These are phyloP conservation scores for Gliomastix tumulicola DNA, from an alignment of 2,329 filamentous ascomycete species.

Conservation along the genomic window DNA sequence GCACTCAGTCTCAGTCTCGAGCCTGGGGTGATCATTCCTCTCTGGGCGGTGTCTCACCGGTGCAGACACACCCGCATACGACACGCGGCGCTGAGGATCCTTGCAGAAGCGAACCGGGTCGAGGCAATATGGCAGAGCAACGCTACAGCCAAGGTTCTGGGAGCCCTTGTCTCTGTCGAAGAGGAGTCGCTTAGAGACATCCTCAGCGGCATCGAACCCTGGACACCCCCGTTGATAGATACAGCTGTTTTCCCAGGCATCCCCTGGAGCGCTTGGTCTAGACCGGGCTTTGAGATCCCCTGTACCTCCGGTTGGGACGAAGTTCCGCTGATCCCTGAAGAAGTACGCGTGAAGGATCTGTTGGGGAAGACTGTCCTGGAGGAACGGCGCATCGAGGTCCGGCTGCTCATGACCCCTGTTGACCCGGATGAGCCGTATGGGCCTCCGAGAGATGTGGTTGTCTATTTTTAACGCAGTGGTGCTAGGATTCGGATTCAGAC, in stretches of 20 bases:
- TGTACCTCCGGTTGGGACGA: background rate
- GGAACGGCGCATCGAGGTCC: background rate
- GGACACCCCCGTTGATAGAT: background rate
- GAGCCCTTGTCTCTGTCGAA: background rate
- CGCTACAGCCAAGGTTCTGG: constrained; percentile 14
- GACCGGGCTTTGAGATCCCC: background rate
- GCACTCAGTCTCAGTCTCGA: constrained; percentile 18
- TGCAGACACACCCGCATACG: constrained; percentile 21
- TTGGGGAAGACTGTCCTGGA: background rate
- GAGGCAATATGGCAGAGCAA: constrained; percentile 24
- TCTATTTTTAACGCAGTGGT: no score
- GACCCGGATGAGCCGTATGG: background rate
- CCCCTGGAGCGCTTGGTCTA: background rate
- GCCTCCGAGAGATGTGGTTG: background rate
- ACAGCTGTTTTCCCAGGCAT: background rate
- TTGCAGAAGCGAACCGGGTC: constrained; percentile 16
- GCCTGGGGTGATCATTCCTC: constrained; percentile 20
- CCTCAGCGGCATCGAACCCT: background rate
- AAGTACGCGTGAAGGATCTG: background rate
- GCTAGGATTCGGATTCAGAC: no score
- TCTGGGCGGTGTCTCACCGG: constrained; percentile 15
- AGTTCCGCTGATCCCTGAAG: background rate
- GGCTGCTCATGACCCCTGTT: background rate
- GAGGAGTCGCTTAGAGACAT: background rate
- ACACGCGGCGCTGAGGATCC: constrained; percentile 13